Conservation (phyloP, 306 rosid species). For the Canavalia ensiformis region DNA sequence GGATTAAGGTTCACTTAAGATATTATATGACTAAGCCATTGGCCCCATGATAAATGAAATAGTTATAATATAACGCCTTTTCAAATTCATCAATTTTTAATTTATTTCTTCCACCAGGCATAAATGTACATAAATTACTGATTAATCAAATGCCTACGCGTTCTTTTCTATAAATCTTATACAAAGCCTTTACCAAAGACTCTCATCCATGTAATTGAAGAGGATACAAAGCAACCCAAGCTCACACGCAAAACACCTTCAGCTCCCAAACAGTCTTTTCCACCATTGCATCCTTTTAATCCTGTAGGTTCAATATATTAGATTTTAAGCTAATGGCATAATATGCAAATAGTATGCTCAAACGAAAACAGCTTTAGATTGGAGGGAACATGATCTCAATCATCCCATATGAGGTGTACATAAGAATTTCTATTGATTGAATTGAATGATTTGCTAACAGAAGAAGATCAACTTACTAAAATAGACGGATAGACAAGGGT, state of each 20-base stretch:
- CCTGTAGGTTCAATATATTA: slow-evolving; percentile 55
- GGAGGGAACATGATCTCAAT: slow-evolving; percentile 30
- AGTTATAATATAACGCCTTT: slow-evolving; percentile 23
- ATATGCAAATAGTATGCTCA: slow-evolving; percentile 8
- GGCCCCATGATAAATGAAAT: slow-evolving; percentile 24
- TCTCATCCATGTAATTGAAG: slow-evolving; percentile 33
- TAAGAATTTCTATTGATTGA: slow-evolving; percentile 17
- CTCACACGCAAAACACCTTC: slow-evolving; percentile 99
- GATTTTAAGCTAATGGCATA: slow-evolving; percentile 25
- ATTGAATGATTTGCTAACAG: slow-evolving; percentile 19
- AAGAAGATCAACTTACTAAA: slow-evolving; percentile 1
- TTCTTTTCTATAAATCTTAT: not conserved
- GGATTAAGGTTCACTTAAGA: slow-evolving; percentile 64
- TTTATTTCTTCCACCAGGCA: slow-evolving; percentile 3
- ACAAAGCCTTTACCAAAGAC: slow-evolving; percentile 17
- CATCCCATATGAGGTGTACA: not conserved
- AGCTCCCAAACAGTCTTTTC: slow-evolving; percentile 84
- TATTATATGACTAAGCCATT: slow-evolving; percentile 30
- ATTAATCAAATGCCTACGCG: not conserved
- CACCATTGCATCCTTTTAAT: slow-evolving; percentile 88
- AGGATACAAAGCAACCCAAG: slow-evolving; percentile 98
- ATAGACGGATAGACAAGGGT: not conserved
- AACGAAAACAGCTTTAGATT: slow-evolving; percentile 26
- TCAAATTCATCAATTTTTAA: not conserved
- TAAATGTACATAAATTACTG: slow-evolving; percentile 30